These are phyloP conservation scores for Sonneratia alba DNA, from an alignment of 345 rosid species.

Conservation along the genomic window DNA sequence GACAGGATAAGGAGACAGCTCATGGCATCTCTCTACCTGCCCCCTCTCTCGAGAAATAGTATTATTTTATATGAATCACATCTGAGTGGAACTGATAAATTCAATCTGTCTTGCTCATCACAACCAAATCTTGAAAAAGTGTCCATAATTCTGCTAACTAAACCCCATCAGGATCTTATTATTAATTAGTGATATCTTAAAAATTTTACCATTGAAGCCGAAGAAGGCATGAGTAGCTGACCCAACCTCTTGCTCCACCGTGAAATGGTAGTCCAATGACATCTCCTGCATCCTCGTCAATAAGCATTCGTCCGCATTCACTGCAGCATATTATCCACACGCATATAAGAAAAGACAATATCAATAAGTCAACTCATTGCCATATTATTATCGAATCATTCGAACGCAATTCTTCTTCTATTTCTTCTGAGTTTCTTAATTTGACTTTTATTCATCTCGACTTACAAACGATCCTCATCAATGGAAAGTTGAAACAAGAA, in stretches of 20 bases:
- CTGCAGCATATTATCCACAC: slow-evolving; percentile 24
- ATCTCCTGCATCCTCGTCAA: slow-evolving; percentile 99
- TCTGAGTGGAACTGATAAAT: background rate
- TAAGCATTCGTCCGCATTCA: slow-evolving; percentile 81
- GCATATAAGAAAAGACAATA: too few relatives aligned
- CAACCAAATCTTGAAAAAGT: background rate
- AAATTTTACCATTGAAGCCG: slow-evolving; percentile 79
- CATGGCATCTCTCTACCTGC: background rate
- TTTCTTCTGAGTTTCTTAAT: background rate
- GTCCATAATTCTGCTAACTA: background rate
- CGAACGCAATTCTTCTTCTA: background rate
- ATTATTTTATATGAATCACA: background rate
- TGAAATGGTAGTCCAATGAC: slow-evolving; percentile 98
- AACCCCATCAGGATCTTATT: background rate
- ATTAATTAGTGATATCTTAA: too few relatives aligned
- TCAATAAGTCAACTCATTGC: background rate
- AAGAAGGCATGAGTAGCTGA: slow-evolving; percentile 98
- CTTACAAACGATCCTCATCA: too few relatives aligned
- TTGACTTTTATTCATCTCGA: too few relatives aligned
- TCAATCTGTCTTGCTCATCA: background rate
- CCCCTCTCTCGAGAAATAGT: background rate
- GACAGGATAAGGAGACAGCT: background rate
- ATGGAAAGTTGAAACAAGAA: too few relatives aligned
- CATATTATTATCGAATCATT: background rate
- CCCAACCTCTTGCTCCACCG: slow-evolving; percentile 98